Base-by-base conservation (phyloP, 1,284 basidiomycete genomes). In the Heterobasidion occidentale region DNA sequence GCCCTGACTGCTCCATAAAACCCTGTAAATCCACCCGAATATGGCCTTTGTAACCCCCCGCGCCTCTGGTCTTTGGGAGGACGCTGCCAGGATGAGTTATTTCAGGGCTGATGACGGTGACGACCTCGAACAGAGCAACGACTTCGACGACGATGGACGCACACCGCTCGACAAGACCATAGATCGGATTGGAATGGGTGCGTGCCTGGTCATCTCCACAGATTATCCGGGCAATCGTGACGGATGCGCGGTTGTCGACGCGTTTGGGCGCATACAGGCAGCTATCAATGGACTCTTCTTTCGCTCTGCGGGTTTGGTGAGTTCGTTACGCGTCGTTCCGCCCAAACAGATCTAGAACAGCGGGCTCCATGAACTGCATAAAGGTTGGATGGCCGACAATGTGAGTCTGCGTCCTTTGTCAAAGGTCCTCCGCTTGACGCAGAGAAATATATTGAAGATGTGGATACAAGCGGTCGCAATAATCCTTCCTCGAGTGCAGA, bases 401-500 rank as follows among this genome's bases (percentile, higher is more conserved):
- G 90, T 91, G 68, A 67, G 81, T 74, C 35, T 36, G 27, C 11
- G 38, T 47, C 46, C 35, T 19, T 54, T 38, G 54, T 46, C 17
- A 33, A 34, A 58, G 55, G 55, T 51, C 55, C 53, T 57, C 56
- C 27, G 27, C 27, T 47, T 48, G 56, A 61, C 52, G 60, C 59
- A 27, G 27, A 62, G 70, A 70, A 60, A 74, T 69, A 60, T 67
- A n/a, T n/a, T n/a, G n/a, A 64, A 92, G 90, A 92, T 92, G 90
- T 92, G 90, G 90, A 83, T 93, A 56, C 88, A 92, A 78, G 85
- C 86, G 19, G 73, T 91, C 36, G 92, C 94, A 45, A 93, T 98
- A 50, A 91, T 96, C 51, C 79, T 99, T 11, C 96, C 96, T 11
- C 80, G 95, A 56, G 88, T 98, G 9, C 94, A 97, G 67, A 83